Evolutionary conservation across 106 monocot species (phyloP), one percentile per base, ranked within the genome.

Genomic region (Dendrobium huoshanense): DNA sequence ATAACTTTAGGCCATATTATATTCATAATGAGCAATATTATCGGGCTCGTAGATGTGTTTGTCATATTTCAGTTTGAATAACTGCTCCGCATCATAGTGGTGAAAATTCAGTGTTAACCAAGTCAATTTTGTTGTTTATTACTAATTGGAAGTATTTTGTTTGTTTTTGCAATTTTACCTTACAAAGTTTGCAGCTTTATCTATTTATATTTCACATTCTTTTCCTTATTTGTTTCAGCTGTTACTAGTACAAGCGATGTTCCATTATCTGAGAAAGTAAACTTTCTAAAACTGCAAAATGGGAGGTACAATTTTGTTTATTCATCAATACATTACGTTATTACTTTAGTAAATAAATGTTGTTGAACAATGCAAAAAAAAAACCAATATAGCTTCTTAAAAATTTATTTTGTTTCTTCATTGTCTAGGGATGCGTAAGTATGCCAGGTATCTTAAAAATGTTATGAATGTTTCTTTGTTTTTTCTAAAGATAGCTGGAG

Each of bases 251-350:
- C 78, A 22, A 87, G 78, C 75, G 77, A 75, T 77, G 82, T 85
- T 59, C 75, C 97, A 78, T 90, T 92, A 68, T 89, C 82, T 54
- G 88, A 91, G 49, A 95, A 95, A 78, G 86, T 91, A 76, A 87
- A 95, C 83, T 91, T 98, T 87, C 84, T 73, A 41, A 98, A 92
- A 87, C 91, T 98, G 80, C 94, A 98, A 83, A 98, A 98, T 87
- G 96, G 96, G 80, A 96, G 96, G 96, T 96, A 92, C 40, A 78
- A 75, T 78, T 29, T 78, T 65, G 3, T 31, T 13, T 54, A 7
- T 72, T 47, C 67, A 54, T 72, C 25, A 37, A 55, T 42, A 70
- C 70, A 27, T 37, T 70, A 37, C 33, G 7, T 73, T 42, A 42
- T 73, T 43, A 5, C 41, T 42, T 4, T 48, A 9, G 47, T 20